Evolutionary conservation across 2,329 filamentous ascomycete species (phyloP), one percentile per base, ranked within the genome.

Genomic region (Ascochyta fabae): DNA sequence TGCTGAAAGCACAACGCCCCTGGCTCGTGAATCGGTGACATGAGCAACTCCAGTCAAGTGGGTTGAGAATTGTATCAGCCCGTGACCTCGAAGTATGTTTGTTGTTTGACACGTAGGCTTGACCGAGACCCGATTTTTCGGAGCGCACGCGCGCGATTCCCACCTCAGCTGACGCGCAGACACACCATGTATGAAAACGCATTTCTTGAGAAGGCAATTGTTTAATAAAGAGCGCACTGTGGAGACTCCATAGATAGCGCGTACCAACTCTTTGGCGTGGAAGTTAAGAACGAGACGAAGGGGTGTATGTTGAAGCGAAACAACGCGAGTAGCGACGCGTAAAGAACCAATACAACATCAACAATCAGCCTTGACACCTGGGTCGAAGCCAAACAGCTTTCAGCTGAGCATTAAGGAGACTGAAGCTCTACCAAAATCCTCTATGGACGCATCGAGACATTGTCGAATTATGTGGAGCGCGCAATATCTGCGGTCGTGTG

Each of bases 301-400:
- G 36, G 36, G 43, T 19, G 49, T 45, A 41, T 53, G 44, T 48
- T 33, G 48, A 33, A 35, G 43, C 53, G 45, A 57, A 57, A 57
- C 53, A 45, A 52, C 53, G 36, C 48, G 43, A 56, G 43, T 39
- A 34, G 53, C 38, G 53, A 44, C 53, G 53, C 53, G 53, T 34
- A 33, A n/a, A 10, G 23, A 48, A 48, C 45, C 44, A 57, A 48
- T 48, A 56, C 53, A 56, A 44, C 48, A 48, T 23, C 38, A 39
- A 19, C 15, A 10, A 45, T 36, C 33, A 19, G 26, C 5, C 26
- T 10, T 22, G 12, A 26, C 29, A 19, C 4, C 15, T 19, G 8
- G 34, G 12, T 34, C 1, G 13, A 27, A 16, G 26, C 16, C 9
- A 12, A 27, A 6, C 19, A 33, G 23, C n/a, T 19, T 1, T 23